Evolutionary conservation across 2,329 filamentous ascomycete species (phyloP).

Genomic region (Grosmannia penicillata): DNA sequence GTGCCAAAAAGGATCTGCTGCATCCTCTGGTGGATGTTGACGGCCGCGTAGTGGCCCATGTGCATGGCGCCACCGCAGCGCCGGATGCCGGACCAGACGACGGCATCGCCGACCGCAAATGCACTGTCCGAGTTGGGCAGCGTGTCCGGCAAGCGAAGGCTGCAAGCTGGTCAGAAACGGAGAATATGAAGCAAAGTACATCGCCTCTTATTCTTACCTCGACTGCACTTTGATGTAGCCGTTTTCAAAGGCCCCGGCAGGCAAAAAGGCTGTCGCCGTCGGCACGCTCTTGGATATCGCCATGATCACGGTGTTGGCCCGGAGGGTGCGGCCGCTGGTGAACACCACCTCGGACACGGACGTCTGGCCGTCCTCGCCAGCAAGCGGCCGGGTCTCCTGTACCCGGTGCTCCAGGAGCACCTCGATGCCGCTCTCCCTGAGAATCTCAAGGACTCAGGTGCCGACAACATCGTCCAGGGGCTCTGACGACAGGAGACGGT

Average conservation of each 20-base stretch:
- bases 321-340: constrained; percentile 42
- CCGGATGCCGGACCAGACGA: constrained; percentile 64
- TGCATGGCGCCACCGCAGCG: constrained; percentile 64
- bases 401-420: constrained; percentile 48
- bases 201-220: no score
- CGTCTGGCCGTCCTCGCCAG: constrained; percentile 23
- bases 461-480: constrained; percentile 56
- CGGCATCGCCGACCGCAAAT: constrained; percentile 56
- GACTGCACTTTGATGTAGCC: constrained; percentile 50
- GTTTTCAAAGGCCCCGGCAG: constrained; percentile 41
- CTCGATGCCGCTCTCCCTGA: constrained; percentile 49
- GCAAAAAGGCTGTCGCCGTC: constrained; percentile 49
- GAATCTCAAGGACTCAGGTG: constrained; percentile 40
- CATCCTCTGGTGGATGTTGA: constrained; percentile 53
- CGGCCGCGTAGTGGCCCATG: constrained; percentile 50
- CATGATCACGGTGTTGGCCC: constrained; percentile 51
- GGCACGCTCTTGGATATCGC: constrained; percentile 51
- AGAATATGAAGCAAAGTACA: no score
- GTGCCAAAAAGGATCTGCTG: constrained; percentile 23
- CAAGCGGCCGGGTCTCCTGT: constrained; percentile 26
- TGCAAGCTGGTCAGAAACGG: constrained; percentile 15
- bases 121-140: constrained; percentile 45
- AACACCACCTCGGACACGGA: constrained; percentile 39
- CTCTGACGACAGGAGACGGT: constrained; percentile 58
- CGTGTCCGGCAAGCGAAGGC: constrained; percentile 36